Percentiles rank a stretch among this genome's conserved stretches.
Conservation (phyloP, 306 rosid genomes). For the Fagus sylvatica region DNA sequence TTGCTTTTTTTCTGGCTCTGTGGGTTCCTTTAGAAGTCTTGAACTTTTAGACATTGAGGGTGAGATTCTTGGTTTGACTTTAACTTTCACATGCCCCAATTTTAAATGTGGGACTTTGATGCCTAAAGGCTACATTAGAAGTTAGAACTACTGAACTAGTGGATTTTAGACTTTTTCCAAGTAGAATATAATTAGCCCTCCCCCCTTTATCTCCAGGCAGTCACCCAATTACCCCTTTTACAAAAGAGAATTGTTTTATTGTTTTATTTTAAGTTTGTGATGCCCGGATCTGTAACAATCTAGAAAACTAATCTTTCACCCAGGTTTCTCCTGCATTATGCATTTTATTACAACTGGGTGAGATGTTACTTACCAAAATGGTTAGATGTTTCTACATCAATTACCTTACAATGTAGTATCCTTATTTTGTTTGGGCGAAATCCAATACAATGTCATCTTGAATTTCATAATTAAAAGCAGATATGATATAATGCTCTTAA, state of each 20-base stretch:
- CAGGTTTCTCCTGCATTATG: neutral
- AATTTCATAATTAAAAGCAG: neutral
- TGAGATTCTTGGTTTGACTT: neutral
- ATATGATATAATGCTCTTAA: neutral
- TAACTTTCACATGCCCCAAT: neutral
- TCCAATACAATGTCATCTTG: neutral
- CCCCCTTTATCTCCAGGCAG: no score
- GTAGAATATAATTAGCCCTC: no score
- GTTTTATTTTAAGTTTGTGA: neutral
- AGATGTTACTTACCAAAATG: neutral
- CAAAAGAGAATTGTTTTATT: neutral
- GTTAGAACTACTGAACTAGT: conserved; percentile 11
- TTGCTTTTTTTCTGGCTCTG: neutral
- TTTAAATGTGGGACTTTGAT: neutral
- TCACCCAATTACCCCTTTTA: neutral
- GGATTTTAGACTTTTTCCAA: neutral
- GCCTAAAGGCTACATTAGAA: neutral
- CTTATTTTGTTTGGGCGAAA: neutral
- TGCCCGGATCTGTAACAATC: neutral
- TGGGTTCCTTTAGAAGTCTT: neutral
- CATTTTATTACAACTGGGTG: conserved; percentile 3
- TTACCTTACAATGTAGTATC: neutral
- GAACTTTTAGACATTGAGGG: neutral
- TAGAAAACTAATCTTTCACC: neutral
- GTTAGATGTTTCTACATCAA: conserved; percentile 6